These are phyloP conservation scores for Miscanthus lutarioriparius DNA, from an alignment of 176 grass and related monocot species.

Conservation along the genomic window DNA sequence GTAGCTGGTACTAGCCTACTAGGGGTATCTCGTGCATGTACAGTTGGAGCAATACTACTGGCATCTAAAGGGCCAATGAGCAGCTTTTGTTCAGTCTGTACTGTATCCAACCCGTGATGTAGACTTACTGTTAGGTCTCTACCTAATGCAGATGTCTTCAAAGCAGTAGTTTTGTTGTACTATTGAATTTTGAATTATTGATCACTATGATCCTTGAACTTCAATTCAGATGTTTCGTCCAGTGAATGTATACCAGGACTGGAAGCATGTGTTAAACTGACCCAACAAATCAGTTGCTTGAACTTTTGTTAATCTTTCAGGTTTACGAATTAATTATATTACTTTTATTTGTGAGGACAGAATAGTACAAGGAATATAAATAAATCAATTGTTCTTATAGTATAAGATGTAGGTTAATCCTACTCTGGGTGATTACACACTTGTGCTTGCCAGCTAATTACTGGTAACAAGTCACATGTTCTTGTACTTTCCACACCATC, in stretches of 20 bases:
- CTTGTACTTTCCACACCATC: not conserved
- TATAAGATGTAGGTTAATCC: not conserved
- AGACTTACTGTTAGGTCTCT: slow-evolving; percentile 17
- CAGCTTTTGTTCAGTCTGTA: slow-evolving; percentile 18
- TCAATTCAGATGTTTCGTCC: not conserved
- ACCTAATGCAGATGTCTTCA: slow-evolving; percentile 36
- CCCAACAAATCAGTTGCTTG: not conserved
- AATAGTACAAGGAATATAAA: not conserved
- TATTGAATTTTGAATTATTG: not conserved
- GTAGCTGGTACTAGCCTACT: not conserved
- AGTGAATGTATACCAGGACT: not conserved
- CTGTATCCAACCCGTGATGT: slow-evolving; percentile 14
- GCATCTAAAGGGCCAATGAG: slow-evolving; percentile 33
- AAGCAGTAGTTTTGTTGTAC: slow-evolving; percentile 16
- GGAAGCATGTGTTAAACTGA: not conserved
- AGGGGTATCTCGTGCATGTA: not conserved
- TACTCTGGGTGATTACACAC: not conserved
- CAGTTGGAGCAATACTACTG: slow-evolving; percentile 21
- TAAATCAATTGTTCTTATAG: not conserved
- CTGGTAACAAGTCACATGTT: not conserved
- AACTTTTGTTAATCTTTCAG: slow-evolving; percentile 12
- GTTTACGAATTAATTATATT: not conserved
- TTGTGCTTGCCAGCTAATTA: slow-evolving; percentile 24
- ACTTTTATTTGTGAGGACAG: not conserved
- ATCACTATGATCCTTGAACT: not conserved